Conservation (phyloP, 139 green algal genomes). For the Limnomonas spitsbergensis region DNA sequence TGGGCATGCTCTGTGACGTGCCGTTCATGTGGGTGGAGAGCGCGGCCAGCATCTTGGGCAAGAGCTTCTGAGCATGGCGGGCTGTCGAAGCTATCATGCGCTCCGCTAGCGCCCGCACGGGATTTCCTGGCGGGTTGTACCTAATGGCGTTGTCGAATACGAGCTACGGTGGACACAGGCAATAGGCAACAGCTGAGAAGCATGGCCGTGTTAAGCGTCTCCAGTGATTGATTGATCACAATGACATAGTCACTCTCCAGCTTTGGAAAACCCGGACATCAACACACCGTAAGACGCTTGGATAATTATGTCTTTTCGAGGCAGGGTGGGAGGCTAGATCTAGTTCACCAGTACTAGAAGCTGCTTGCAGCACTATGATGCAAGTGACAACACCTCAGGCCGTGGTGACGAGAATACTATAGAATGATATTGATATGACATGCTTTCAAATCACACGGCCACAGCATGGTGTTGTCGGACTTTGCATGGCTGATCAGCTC, state of each 20-base stretch:
- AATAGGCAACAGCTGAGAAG: neutral
- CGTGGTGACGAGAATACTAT: too few relatives aligned
- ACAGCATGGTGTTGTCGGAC: too few relatives aligned
- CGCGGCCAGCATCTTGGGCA: neutral
- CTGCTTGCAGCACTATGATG: too few relatives aligned
- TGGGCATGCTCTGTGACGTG: neutral
- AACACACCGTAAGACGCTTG: neutral
- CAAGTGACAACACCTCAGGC: too few relatives aligned
- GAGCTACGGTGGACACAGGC: neutral
- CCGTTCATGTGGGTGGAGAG: neutral
- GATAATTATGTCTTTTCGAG: too few relatives aligned
- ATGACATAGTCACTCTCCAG: neutral
- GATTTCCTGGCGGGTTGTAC: constrained; percentile 7
- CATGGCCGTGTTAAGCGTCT: neutral
- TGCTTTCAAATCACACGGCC: too few relatives aligned
- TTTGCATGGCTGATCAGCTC: too few relatives aligned
- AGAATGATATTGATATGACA: too few relatives aligned
- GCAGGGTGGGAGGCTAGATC: too few relatives aligned
- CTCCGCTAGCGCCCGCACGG: neutral
- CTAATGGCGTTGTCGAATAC: constrained; percentile 7
- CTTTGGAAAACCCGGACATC: neutral
- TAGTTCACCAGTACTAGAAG: too few relatives aligned
- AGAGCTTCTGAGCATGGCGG: neutral
- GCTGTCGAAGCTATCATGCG: neutral
- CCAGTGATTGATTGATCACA: neutral